phyloP scores from a whole-genome alignment of 768 basidiomycete species.

The Boletus edulis region DNA sequence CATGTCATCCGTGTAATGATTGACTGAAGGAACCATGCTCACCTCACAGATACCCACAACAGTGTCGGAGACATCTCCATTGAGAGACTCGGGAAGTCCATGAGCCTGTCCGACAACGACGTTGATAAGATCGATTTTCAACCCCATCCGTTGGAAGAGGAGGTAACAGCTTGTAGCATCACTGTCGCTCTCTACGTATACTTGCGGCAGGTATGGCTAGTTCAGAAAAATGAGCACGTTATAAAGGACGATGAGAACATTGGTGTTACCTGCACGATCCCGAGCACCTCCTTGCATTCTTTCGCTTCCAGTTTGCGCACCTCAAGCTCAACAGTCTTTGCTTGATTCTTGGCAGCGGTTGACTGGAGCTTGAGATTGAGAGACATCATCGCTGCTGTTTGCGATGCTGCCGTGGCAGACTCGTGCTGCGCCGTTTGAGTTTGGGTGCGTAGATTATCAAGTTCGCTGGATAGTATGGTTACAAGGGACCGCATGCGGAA shows the following conservation, averaged over 20 bases:
- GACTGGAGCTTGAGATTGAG: slow-evolving; percentile 94
- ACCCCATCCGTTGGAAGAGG: slow-evolving; percentile 87
- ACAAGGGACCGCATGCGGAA: slow-evolving; percentile 7
- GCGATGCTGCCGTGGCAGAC: slow-evolving; percentile 78
- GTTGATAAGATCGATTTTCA: slow-evolving; percentile 87
- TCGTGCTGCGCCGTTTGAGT: slow-evolving; percentile 84
- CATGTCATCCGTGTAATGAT: background rate
- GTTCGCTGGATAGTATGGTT: slow-evolving; percentile 55
- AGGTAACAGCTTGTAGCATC: slow-evolving; percentile 88
- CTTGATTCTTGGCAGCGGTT: slow-evolving; percentile 86
- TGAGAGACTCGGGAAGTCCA: slow-evolving; percentile 81
- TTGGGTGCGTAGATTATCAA: slow-evolving; percentile 78
- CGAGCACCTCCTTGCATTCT: slow-evolving; percentile 76
- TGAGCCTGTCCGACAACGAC: slow-evolving; percentile 79
- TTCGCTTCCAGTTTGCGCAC: slow-evolving; percentile 79
- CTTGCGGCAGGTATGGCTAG: slow-evolving; percentile 87
- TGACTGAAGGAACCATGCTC: slow-evolving; percentile 14
- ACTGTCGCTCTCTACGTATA: slow-evolving; percentile 86
- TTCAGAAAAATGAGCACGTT: background rate
- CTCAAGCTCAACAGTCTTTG: slow-evolving; percentile 86
- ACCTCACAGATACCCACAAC: slow-evolving; percentile 97
- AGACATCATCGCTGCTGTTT: slow-evolving; percentile 92
- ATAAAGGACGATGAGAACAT: background rate
- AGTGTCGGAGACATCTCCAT: slow-evolving; percentile 74
- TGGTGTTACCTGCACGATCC: slow-evolving; percentile 70